Evolutionary conservation across 2,329 filamentous ascomycete genomes (phyloP).

Genomic region (Cephalotrichum gorgonifer): DNA sequence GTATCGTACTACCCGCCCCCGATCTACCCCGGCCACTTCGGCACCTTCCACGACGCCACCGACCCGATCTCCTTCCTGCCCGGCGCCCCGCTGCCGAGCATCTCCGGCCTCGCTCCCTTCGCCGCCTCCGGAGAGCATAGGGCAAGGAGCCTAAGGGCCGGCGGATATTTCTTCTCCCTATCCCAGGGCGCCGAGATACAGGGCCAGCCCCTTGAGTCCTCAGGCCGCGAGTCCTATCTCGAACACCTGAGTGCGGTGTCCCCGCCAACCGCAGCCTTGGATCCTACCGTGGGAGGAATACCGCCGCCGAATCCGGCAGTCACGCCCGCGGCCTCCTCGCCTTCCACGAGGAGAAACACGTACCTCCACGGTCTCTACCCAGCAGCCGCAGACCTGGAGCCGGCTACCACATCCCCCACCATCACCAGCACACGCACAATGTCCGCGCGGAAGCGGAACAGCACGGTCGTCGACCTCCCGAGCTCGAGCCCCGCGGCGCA

Average conservation of each 20-base stretch:
- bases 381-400: too few species aligned
- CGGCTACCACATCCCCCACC: too few species aligned
- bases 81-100: not conserved
- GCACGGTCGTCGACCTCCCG: conserved; percentile 5
- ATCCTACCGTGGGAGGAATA: not conserved
- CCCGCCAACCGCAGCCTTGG: not conserved
- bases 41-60: not conserved
- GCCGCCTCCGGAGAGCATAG: not conserved
- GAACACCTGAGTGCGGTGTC: not conserved
- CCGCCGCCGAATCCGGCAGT: not conserved
- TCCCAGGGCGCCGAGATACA: not conserved
- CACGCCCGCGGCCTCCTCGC: not conserved
- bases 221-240: not conserved
- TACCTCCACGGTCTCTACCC: too few species aligned
- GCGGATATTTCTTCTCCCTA: not conserved
- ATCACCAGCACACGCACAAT: too few species aligned
- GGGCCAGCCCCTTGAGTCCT: too few species aligned
- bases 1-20: not conserved
- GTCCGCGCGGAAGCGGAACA: conserved; percentile 4
- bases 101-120: not conserved
- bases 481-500: conserved; percentile 1
- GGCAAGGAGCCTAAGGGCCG: not conserved
- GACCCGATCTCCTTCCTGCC: not conserved
- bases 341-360: not conserved
- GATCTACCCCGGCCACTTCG: not conserved